phyloP scores from a whole-genome alignment of 75 land plant genomes.

The Pinus tabuliformis region DNA sequence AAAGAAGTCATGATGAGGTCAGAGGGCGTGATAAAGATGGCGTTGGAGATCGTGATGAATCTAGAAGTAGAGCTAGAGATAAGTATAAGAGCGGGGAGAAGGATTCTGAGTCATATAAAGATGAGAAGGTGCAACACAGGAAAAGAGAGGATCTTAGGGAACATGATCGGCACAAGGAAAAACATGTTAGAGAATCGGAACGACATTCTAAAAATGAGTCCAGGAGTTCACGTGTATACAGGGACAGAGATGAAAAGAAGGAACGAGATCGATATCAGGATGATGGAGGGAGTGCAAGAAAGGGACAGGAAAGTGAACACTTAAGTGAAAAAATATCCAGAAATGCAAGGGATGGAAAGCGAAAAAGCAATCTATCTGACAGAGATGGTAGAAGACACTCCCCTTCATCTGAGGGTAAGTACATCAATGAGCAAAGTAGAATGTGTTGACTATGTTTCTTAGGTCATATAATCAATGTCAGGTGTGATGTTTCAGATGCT shows the following conservation, averaged over 20 bases:
- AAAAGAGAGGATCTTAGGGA: constrained; percentile 25
- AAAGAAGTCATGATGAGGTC: constrained; percentile 15
- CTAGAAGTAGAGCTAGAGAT: constrained; percentile 12
- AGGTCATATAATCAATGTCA: background rate
- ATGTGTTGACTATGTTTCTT: background rate
- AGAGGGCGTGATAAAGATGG: constrained; percentile 15
- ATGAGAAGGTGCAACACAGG: constrained; percentile 24
- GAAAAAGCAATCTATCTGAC: background rate
- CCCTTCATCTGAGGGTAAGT: background rate
- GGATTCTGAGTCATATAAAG: constrained; percentile 20
- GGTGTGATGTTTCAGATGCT: constrained; percentile 5
- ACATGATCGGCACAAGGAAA: constrained; percentile 20
- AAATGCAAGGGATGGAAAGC: constrained; percentile 4
- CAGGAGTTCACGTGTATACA: background rate
- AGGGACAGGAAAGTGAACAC: constrained; percentile 5
- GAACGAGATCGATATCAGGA: constrained; percentile 10
- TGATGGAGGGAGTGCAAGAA: constrained; percentile 2
- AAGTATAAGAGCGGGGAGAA: constrained; percentile 10
- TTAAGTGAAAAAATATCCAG: background rate
- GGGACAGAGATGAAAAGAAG: constrained; percentile 15
- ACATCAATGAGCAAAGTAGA: background rate
- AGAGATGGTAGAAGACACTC: background rate
- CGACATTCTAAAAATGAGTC: background rate
- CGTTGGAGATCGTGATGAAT: constrained; percentile 9
- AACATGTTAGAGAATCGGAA: constrained; percentile 12